These are phyloP conservation scores for Botryotinia convoluta DNA, from an alignment of 2,329 filamentous ascomycete genomes.

Conservation along the genomic window DNA sequence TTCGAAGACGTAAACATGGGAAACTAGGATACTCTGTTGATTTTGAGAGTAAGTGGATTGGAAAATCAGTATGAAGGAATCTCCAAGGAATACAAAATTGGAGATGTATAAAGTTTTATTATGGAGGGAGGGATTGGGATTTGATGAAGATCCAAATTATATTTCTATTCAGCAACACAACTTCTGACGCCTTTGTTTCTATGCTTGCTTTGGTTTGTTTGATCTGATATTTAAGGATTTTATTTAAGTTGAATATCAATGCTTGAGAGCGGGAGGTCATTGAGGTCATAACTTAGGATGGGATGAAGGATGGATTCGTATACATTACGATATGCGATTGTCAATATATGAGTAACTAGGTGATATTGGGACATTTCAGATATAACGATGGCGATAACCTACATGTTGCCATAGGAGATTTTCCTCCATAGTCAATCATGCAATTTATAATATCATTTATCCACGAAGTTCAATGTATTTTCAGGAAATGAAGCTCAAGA, in stretches of 20 bases:
- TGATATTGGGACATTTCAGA: neutral
- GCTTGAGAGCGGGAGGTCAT: neutral
- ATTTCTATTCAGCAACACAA: neutral
- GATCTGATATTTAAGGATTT: slow-evolving; percentile 20
- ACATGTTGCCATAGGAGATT: neutral
- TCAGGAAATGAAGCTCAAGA: slow-evolving; percentile 5
- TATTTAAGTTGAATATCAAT: slow-evolving; percentile 10
- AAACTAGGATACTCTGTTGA: neutral
- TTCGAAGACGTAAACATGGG: neutral
- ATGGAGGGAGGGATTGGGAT: slow-evolving; percentile 2
- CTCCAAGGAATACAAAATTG: neutral
- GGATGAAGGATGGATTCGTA: slow-evolving; percentile 10
- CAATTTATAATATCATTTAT: neutral
- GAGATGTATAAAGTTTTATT: slow-evolving; percentile 8
- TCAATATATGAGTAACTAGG: neutral
- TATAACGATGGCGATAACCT: neutral
- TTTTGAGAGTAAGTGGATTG: neutral
- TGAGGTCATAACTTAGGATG: slow-evolving; percentile 3
- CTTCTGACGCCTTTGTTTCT: neutral
- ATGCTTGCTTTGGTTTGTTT: neutral
- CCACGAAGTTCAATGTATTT: neutral
- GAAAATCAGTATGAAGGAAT: neutral
- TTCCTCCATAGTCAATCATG: neutral
- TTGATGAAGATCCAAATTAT: slow-evolving; percentile 17
- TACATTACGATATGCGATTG: neutral